Evolutionary conservation across 2,329 filamentous ascomycete species (phyloP).

Genomic region (Aurifilum marmelostoma): DNA sequence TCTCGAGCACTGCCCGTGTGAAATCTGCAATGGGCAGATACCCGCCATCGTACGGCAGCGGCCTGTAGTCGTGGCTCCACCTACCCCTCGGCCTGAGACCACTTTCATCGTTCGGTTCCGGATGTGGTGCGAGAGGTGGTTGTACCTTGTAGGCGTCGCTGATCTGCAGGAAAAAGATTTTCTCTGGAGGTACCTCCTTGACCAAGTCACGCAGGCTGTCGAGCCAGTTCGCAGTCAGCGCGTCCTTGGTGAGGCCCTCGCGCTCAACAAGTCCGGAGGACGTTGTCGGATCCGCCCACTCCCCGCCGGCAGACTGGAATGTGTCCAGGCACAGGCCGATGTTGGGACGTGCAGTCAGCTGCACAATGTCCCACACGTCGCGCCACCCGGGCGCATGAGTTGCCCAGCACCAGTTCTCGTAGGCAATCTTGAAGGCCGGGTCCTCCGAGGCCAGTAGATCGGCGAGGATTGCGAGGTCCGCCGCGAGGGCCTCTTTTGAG

Average conservation of each 20-base stretch:
- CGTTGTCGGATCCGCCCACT: conserved; percentile 74
- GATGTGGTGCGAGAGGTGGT: conserved; percentile 55
- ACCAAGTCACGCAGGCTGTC: conserved; percentile 60
- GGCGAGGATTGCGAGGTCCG: conserved; percentile 66
- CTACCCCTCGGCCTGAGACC: conserved; percentile 63
- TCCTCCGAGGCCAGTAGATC: conserved; percentile 59
- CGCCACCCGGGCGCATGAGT: conserved; percentile 71
- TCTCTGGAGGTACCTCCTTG: conserved; percentile 63
- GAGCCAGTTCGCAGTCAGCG: conserved; percentile 55
- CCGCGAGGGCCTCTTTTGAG: conserved; percentile 54
- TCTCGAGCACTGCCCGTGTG: conserved; percentile 65
- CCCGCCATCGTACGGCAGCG: conserved; percentile 70
- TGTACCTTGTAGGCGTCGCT: conserved; percentile 71
- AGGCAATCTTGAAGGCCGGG: conserved; percentile 63
- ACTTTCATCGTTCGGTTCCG: conserved; percentile 43
- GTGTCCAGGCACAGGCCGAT: conserved; percentile 78
- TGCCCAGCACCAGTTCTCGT: conserved; percentile 85
- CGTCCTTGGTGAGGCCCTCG: conserved; percentile 40
- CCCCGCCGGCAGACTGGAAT: conserved; percentile 73
- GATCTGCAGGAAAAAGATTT: conserved; percentile 76
- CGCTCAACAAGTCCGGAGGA: conserved; percentile 60
- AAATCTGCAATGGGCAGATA: conserved; percentile 72
- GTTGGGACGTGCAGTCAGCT: conserved; percentile 64
- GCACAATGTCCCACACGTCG: conserved; percentile 70
- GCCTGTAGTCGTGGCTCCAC: conserved; percentile 74